A percentile compares a stretch with the other conserved stretches of the same genome.
Conservation (phyloP, 140 eudicot species). For the Stevia rebaudiana region DNA sequence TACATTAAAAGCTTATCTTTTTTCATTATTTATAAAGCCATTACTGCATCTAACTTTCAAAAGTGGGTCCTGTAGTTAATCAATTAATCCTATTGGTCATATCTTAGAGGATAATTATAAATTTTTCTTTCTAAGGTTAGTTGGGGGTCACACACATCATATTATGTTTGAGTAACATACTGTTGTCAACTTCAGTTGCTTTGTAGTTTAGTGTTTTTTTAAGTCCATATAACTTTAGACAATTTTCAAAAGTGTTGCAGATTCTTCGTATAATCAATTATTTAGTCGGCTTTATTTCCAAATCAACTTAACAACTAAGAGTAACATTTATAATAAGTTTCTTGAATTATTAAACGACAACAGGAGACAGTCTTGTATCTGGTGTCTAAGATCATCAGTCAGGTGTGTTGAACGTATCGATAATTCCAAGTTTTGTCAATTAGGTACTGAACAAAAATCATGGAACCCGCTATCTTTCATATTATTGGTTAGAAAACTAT, state of each 20-base stretch:
- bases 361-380: not conserved
- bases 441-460: slow-evolving; percentile 15
- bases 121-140: not conserved
- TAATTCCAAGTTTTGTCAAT: slow-evolving; percentile 15
- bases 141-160: not conserved
- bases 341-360: slow-evolving; percentile 4
- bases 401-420: not conserved
- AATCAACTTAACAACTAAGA: not conserved
- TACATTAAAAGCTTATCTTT: slow-evolving; percentile 22
- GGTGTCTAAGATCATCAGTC: not conserved
- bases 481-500: not conserved
- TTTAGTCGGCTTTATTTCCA: not conserved
- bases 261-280: not conserved
- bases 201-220: not conserved
- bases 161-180: not conserved
- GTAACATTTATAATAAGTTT: not conserved
- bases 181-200: not conserved
- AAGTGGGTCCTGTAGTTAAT: not conserved
- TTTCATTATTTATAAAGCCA: not conserved
- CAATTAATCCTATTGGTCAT: not conserved
- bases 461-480: slow-evolving; percentile 35
- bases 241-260: slow-evolving; percentile 1
- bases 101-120: not conserved
- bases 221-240: not conserved
- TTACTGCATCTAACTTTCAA: not conserved